Evolutionary conservation across 306 rosid species (phyloP).

Genomic region (Acmispon strigosus): DNA sequence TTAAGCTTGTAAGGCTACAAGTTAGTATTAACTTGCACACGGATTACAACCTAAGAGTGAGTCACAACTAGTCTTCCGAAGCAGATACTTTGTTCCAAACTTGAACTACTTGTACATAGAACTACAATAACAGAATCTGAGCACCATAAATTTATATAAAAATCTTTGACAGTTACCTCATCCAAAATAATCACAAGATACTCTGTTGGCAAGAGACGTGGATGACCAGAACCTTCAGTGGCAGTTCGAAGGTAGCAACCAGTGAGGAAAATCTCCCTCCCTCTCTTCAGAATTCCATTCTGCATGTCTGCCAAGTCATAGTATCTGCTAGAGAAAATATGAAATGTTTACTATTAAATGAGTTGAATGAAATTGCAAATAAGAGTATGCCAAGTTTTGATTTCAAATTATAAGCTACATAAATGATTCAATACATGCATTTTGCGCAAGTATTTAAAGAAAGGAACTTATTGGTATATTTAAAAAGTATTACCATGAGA

Average conservation of each 20-base stretch:
- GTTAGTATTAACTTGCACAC: too few relatives aligned
- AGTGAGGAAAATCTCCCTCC: conserved; percentile 83
- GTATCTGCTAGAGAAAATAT: conserved; percentile 47
- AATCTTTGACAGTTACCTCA: conserved; percentile 49
- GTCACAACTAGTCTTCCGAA: neutral
- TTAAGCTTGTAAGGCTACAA: too few relatives aligned
- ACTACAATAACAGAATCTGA: conserved; percentile 6
- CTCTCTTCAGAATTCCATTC: conserved; percentile 73
- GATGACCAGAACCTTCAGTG: conserved; percentile 51
- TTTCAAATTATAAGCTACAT: neutral
- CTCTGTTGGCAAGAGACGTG: conserved; percentile 88
- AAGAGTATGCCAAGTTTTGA: neutral
- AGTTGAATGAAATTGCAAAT: conserved; percentile 7
- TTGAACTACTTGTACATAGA: neutral
- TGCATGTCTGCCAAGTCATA: conserved; percentile 51
- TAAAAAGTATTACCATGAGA: neutral
- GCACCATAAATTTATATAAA: neutral
- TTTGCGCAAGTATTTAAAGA: neutral
- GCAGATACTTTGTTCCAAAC: conserved; percentile 1
- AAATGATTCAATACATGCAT: neutral
- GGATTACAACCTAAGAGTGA: too few relatives aligned
- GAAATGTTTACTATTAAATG: neutral
- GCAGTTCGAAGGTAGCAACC: conserved; percentile 91
- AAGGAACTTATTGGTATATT: neutral
- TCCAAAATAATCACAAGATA: conserved; percentile 73